Evolutionary conservation across 306 rosid genomes (phyloP), one percentile per base, ranked within the genome.

Genomic region (Glycine soja): DNA sequence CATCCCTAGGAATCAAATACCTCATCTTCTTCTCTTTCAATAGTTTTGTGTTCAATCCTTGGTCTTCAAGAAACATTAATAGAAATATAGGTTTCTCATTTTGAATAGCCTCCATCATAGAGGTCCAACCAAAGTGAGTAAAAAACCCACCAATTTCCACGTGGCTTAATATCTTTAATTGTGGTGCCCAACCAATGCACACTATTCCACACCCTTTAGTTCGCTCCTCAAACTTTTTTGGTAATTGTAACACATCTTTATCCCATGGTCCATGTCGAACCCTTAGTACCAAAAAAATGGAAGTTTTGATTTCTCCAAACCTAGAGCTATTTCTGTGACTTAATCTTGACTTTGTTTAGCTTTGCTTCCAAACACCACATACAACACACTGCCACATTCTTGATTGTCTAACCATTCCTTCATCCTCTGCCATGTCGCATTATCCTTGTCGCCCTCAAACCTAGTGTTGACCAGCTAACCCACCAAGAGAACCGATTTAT

Each of bases 61-160:
- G 82, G 6, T 83, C 82, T 3, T 75, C 64, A 3, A 77, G 19
- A 72, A 62, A 83, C 13, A 82, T 70, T 2, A 77, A 18, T 47
- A 83, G 11, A 10, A 83, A 46, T 48, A 83, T 8, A 6, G 82
- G 75, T 50, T 83, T 83, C 70, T 83, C 83, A 4, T 77, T 52
- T 42, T 70, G 82, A 63, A 83, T 32, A 0, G 83, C 86, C 24
- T 83, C 86, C 34, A 83, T 82, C 50, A 83, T 82, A 0, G 86
- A 83, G 45, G 86, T 80, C 91, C 91, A 90, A 10, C 93, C 93
- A 0, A 82, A 81, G 53, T 90, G 93, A 52, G 82, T 80, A 81
- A 90, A 32, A 50, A 81, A 87, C 12, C 81, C 89, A 0, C 93
- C 90, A 0, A 90, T 63, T 0, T 86, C 77, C 2, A 50, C 56